Percentiles rank a stretch among this genome's conserved stretches.
Evolutionary conservation across 208 protist genomes (phyloP).

Genomic region (Trypanosoma scelopori): DNA sequence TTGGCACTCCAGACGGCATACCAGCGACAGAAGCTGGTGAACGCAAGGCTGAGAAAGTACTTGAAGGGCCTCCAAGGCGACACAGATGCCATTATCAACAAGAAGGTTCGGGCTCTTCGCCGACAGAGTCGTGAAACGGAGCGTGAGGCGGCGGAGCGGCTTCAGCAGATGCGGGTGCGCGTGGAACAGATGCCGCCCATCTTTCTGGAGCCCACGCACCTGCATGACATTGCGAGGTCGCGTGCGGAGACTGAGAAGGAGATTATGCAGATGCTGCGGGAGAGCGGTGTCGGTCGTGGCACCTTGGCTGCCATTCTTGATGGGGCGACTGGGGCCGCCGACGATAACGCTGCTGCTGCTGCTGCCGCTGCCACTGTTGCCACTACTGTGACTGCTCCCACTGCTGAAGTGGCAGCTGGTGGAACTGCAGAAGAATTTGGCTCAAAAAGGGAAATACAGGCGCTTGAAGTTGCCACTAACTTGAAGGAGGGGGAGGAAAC

Average conservation of each 20-base stretch:
- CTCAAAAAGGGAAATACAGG: not conserved
- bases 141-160: constrained; percentile 37
- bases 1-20: constrained; percentile 21
- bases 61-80: constrained; percentile 42
- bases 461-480: not conserved
- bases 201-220: constrained; percentile 72
- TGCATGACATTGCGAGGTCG: constrained; percentile 61
- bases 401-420: not conserved
- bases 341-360: constrained; percentile 6
- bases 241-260: constrained; percentile 65
- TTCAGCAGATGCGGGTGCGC: constrained; percentile 67
- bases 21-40: constrained; percentile 48
- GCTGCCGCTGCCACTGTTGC: constrained; percentile 2
- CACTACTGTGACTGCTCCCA: not conserved
- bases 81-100: constrained; percentile 50
- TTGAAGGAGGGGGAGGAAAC: not conserved
- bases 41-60: constrained; percentile 62
- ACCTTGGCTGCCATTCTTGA: constrained; percentile 58
- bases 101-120: constrained; percentile 67
- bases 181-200: constrained; percentile 80
- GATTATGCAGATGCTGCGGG: constrained; percentile 64
- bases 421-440: no score
- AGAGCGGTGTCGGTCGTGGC: constrained; percentile 55
- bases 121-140: constrained; percentile 51
- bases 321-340: not conserved